These are phyloP conservation scores for Rhodofomes roseus DNA, from an alignment of 1,284 basidiomycete species.

Conservation along the genomic window DNA sequence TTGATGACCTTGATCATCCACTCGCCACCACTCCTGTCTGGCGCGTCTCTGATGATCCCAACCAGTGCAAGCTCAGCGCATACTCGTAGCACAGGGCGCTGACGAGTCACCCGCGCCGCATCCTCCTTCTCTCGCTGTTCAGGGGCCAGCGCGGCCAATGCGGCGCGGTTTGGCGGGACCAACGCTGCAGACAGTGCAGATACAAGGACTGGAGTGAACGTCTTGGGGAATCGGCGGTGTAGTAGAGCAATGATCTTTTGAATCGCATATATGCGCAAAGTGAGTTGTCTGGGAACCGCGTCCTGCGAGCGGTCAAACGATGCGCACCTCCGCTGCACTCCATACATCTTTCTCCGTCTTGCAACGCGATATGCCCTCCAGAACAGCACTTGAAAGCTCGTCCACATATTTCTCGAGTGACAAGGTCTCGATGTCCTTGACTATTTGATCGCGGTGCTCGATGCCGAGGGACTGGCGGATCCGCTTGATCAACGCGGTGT, in stretches of 20 bases:
- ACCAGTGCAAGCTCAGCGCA: constrained; percentile 89
- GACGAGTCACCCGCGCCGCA: constrained; percentile 70
- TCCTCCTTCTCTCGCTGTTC: constrained; percentile 97
- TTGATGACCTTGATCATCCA: constrained; percentile 83
- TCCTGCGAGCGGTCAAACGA: background rate
- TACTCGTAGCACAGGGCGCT: constrained; percentile 83
- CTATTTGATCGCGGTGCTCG: constrained; percentile 79
- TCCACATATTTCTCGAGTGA: constrained; percentile 96
- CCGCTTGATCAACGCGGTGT: constrained; percentile 90
- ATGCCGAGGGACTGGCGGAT: constrained; percentile 77
- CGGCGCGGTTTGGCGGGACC: constrained; percentile 55
- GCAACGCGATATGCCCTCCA: constrained; percentile 85
- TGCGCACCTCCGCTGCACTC: constrained; percentile 84
- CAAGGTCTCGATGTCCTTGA: constrained; percentile 89
- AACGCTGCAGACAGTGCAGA: constrained; percentile 65
- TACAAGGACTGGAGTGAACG: constrained; percentile 75
- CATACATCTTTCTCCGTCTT: constrained; percentile 89
- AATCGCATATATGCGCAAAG: constrained; percentile 10
- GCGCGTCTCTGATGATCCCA: constrained; percentile 70
- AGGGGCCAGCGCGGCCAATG: constrained; percentile 54
- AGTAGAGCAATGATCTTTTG: constrained; percentile 72
- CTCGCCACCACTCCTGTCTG: constrained; percentile 70
- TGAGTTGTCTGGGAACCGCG: constrained; percentile 5
- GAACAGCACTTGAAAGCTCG: constrained; percentile 84
- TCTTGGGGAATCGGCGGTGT: constrained; percentile 82